Conservation (phyloP, 345 rosid genomes). For the Dipteronia dyeriana region DNA sequence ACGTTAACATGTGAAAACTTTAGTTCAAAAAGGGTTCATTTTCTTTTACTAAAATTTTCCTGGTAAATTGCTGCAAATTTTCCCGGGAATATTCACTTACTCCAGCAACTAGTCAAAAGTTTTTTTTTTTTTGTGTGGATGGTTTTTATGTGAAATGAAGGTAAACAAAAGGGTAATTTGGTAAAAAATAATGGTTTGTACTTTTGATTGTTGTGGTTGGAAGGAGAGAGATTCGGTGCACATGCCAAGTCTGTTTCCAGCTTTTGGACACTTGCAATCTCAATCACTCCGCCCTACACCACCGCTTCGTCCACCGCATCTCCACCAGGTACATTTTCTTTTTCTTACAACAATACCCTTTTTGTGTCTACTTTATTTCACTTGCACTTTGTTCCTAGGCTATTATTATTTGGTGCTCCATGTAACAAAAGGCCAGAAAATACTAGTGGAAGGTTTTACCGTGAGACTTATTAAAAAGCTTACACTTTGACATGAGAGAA, state of each 20-base stretch:
- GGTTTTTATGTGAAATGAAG: neutral
- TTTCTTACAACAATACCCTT: constrained; percentile 20
- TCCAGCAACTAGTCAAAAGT: neutral
- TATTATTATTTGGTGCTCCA: too few species aligned
- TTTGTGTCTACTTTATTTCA: neutral
- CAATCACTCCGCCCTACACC: constrained; percentile 43
- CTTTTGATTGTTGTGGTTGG: constrained; percentile 4
- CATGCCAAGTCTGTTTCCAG: constrained; percentile 60
- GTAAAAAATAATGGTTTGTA: constrained; percentile 18
- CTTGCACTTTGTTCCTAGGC: neutral
- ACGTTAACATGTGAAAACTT: neutral
- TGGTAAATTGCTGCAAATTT: neutral
- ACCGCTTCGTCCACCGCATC: constrained; percentile 39
- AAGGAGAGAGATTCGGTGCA: constrained; percentile 68
- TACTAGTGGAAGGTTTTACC: too few species aligned
- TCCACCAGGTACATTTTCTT: constrained; percentile 43
- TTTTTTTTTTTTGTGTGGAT: neutral
- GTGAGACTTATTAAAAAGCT: too few species aligned
- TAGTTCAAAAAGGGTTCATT: neutral
- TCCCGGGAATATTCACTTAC: constrained; percentile 1
- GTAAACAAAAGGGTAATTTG: constrained; percentile 15
- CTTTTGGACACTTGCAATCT: constrained; percentile 59
- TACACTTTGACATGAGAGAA: too few species aligned
- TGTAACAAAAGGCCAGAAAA: too few species aligned
- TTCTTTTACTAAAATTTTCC: neutral